Evolutionary conservation across 2,329 filamentous ascomycete genomes (phyloP), one percentile per base, ranked within the genome.

Genomic region (Paramyrothecium sp.): DNA sequence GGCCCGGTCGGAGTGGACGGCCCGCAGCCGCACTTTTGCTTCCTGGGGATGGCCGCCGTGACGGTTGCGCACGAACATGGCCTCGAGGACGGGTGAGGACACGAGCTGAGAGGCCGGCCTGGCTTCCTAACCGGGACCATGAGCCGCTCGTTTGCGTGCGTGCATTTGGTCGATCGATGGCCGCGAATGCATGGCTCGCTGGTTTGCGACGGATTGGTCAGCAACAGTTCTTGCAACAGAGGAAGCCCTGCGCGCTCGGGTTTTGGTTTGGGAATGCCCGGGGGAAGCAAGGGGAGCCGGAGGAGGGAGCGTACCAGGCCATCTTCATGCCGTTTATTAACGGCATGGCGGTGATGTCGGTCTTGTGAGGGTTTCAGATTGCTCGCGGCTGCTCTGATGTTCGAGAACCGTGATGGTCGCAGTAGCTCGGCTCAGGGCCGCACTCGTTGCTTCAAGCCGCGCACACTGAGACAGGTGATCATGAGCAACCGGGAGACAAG

Each of bases 131-230:
- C 89, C 21, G 86, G 85, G 3, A 90, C 78, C 79, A 91, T 85
- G 34, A 90, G 75, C 58, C 88, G 84, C 64, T 90, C 87, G 61
- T 81, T 80, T 59, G 79, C 81, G 69, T 91, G 89, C 51, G 83
- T 87, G 72, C 89, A 91, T 77, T 89, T 90, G 54, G 88, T 90
- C 30, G 89, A 91, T 65, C 89, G 86, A 72, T 91, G 89, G 56
- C 89, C 89, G 67, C 88, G 86, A 64, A 91, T 91, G 70, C 89
- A 91, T 67, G 88, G 88, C 78, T 85, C 85, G 73, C 88, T 91
- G 64, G 23, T 12, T 41, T 26, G 17, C 46, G 22, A 38, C 26
- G 8, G 34, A 26, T 51, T 49, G 54, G 23, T 44, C 38, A 44
- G 38, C 38, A 44, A 44, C 38, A 12, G 4, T 30, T 30, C 4